Conservation (phyloP, 1,284 basidiomycete genomes). For the Cryptococcus sp. region DNA sequence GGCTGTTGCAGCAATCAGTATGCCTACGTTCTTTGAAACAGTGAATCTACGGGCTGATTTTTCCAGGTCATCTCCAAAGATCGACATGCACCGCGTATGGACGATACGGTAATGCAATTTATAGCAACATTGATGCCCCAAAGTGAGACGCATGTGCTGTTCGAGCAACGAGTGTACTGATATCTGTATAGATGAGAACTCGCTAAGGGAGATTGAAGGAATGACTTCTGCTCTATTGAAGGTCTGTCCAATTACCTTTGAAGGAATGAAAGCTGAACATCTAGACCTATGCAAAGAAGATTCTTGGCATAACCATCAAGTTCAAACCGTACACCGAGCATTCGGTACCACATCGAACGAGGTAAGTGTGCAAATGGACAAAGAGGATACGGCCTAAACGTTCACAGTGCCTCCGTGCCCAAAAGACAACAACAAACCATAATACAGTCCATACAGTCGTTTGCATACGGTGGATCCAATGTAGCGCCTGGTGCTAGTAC, state of each 20-base stretch:
- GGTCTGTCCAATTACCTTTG: background rate
- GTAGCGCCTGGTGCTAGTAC: background rate
- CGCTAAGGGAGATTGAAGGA: slow-evolving; percentile 10
- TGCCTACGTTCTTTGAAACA: slow-evolving; percentile 1
- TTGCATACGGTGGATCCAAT: too few species aligned
- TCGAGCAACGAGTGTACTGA: too few species aligned
- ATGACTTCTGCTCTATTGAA: slow-evolving; percentile 2
- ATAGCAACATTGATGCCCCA: slow-evolving; percentile 38
- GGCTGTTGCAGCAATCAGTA: slow-evolving; percentile 20
- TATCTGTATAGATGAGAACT: background rate
- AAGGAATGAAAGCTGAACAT: background rate
- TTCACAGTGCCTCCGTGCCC: too few species aligned
- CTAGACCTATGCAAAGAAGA: slow-evolving; percentile 14
- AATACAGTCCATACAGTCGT: too few species aligned
- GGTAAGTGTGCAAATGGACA: too few species aligned
- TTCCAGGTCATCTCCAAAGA: slow-evolving; percentile 1
- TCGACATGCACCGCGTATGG: slow-evolving; percentile 7
- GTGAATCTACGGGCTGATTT: too few species aligned
- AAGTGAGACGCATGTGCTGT: slow-evolving; percentile 19
- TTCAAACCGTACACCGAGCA: background rate
- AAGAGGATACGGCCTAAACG: too few species aligned
- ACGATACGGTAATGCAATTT: slow-evolving; percentile 33
- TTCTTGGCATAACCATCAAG: slow-evolving; percentile 14
- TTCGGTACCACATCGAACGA: too few species aligned
- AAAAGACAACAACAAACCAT: too few species aligned